Percentiles rank a stretch among this genome's conserved stretches.
Evolutionary conservation across 495 filamentous ascomycete genomes (phyloP).

Genomic region (Chaetomium tenue): DNA sequence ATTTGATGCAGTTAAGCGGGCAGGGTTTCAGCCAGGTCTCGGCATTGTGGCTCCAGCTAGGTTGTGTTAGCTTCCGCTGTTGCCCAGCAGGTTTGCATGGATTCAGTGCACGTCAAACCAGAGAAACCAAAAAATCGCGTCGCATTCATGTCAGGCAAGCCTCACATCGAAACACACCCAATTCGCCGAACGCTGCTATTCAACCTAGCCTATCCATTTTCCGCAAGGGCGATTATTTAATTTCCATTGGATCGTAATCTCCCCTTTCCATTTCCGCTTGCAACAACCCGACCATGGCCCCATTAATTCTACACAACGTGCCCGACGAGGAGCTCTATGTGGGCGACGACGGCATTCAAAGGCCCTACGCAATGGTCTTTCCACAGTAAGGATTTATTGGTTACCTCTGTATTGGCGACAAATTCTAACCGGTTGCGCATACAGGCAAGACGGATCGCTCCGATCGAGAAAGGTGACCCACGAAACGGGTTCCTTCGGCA

Average conservation of each 20-base stretch:
- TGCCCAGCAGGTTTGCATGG: slow-evolving; percentile 17
- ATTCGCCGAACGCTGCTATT: not conserved
- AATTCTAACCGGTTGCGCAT: not conserved
- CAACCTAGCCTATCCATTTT: not conserved
- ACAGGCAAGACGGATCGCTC: slow-evolving; percentile 42
- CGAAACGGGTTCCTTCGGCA: slow-evolving; percentile 57
- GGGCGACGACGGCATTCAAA: slow-evolving; percentile 54
- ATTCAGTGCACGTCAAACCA: not conserved
- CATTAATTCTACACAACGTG: slow-evolving; percentile 58
- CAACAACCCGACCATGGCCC: slow-evolving; percentile 45
- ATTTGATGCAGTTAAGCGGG: not conserved
- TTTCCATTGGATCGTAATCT: slow-evolving; percentile 8
- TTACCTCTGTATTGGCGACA: not conserved
- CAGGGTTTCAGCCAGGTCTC: not conserved
- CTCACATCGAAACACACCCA: not conserved
- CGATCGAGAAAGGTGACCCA: slow-evolving; percentile 44
- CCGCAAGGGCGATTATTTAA: not conserved
- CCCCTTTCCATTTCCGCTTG: not conserved
- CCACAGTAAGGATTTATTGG: slow-evolving; percentile 45
- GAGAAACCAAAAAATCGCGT: slow-evolving; percentile 20
- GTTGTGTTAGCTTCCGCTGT: not conserved
- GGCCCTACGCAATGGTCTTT: slow-evolving; percentile 57
- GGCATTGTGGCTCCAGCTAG: slow-evolving; percentile 4
- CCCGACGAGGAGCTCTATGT: slow-evolving; percentile 58
- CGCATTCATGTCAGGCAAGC: slow-evolving; percentile 24